A percentile compares a stretch with the other conserved stretches of the same genome.
phyloP scores from a whole-genome alignment of 108 stramenopile species.

The Chaetoceros muelleri region DNA sequence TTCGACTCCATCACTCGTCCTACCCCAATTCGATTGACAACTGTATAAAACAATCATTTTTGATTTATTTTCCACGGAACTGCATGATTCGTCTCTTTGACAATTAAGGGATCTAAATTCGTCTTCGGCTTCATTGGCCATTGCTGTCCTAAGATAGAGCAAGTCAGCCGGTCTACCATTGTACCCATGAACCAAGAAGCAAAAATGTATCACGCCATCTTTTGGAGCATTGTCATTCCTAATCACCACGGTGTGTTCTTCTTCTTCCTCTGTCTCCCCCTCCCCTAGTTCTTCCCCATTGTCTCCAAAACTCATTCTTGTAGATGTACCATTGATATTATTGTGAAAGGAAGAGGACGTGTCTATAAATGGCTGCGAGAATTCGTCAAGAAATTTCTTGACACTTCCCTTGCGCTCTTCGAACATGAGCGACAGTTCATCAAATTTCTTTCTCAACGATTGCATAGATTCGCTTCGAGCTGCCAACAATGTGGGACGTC shows the following conservation, averaged over 20 bases:
- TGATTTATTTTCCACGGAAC: too few relatives aligned
- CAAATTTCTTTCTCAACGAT: background rate
- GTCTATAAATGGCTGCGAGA: background rate
- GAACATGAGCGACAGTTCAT: too few relatives aligned
- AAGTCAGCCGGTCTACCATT: background rate
- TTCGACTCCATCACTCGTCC: constrained; percentile 55
- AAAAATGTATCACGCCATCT: background rate
- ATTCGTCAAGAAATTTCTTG: background rate
- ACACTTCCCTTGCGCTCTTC: background rate
- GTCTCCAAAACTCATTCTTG: too few relatives aligned
- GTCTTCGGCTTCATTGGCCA: background rate
- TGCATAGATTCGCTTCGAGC: background rate
- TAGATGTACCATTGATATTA: too few relatives aligned
- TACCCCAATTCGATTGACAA: constrained; percentile 42
- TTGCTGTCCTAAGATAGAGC: background rate
- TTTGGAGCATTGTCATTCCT: background rate
- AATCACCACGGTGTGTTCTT: background rate
- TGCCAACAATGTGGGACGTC: too few relatives aligned
- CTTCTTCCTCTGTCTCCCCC: background rate
- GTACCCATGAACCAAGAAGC: background rate
- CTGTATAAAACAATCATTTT: constrained; percentile 62
- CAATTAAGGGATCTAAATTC: background rate
- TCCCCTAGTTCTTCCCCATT: too few relatives aligned
- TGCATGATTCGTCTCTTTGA: too few relatives aligned
- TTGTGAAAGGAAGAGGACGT: too few relatives aligned